Base-by-base conservation (phyloP, 73 alveolate species). In the Symbiodinium pilosum region DNA sequence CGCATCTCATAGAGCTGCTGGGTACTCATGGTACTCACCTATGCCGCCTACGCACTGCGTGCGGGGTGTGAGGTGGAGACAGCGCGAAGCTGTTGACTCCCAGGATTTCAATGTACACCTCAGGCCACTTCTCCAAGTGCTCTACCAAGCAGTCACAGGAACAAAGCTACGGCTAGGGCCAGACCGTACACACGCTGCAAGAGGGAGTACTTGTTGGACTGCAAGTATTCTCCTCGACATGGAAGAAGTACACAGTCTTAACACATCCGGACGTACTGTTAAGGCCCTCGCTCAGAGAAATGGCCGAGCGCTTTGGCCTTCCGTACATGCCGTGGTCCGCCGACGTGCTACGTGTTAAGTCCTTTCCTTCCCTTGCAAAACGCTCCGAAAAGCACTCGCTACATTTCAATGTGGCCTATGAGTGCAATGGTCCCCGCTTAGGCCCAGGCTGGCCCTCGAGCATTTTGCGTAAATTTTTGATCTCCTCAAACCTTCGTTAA, bases 181-280 rank as follows among this genome's bases (percentile, higher is more conserved):
- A 64, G 9, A 38, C 40, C 4, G 81, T 64, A 64, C 18, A 64
- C 34, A n/a, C 81, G 81, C 34, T 64, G 81, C 38, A 64, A 26
- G 38, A 64, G 81, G 39, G 81, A 64, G 81, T 64, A 64, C 81
- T 64, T 64, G 81, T 64, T 64, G 81, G 81, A 64, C 81, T 64
- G 12, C 81, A 64, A 38, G 81, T 64, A n/a, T 64, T 20, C 32
- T 5, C 81, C 81, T 64, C 18, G 59, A 14, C n/a, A n/a, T n/a
- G 26, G 73, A 30, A 24, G 73, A 54, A 54, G 73, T 9, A 16
- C 73, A 24, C n/a, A n/a, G n/a, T n/a, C n/a, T n/a, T n/a, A n/a
- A n/a, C n/a, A n/a, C n/a, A n/a, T n/a, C n/a, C n/a, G n/a, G n/a
- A n/a, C n/a, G n/a, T n/a, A n/a, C 26, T 54, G 73, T 16, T 6